Evolutionary conservation across 2,329 filamentous ascomycete species (phyloP).

Genomic region (Fusarium brachygibbosum): DNA sequence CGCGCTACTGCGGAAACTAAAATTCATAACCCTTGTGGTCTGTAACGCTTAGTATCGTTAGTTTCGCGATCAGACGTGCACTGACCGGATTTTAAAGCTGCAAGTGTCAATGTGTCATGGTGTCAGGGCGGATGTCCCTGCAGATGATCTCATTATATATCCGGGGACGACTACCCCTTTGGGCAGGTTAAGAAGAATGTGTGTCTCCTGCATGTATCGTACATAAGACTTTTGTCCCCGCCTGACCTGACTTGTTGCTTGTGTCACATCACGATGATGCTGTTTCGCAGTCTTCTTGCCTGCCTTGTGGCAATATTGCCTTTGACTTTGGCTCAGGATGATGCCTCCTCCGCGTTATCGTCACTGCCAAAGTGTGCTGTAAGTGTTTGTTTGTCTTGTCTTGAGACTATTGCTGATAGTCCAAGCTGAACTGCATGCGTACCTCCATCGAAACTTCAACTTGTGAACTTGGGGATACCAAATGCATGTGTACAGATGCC

Average conservation of each 20-base stretch:
- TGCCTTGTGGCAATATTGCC: not conserved
- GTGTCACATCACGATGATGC: not conserved
- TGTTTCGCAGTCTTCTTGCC: conserved; percentile 1
- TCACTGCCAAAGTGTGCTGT: conserved; percentile 53
- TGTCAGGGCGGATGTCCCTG: conserved; percentile 1
- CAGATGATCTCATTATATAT: conserved; percentile 4
- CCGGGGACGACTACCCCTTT: not conserved
- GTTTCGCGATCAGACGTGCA: not conserved
- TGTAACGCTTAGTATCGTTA: not conserved
- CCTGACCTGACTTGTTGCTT: not conserved
- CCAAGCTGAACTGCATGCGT: conserved; percentile 48
- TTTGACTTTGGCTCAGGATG: conserved; percentile 7
- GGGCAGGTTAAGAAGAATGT: conserved; percentile 1
- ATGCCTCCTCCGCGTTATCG: conserved; percentile 22
- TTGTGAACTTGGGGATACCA: conserved; percentile 47
- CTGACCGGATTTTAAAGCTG: not conserved
- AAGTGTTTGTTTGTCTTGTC: conserved; percentile 13
- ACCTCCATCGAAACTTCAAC: conserved; percentile 44
- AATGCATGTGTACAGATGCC: conserved; percentile 52
- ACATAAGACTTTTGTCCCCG: not conserved
- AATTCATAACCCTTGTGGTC: not conserved
- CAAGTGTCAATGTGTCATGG: not conserved
- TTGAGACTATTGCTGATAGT: not conserved
- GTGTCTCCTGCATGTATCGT: not conserved
- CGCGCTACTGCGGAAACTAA: too few relatives aligned